phyloP scores from a whole-genome alignment of 139 green algal genomes.

The Chlorella sp. region DNA sequence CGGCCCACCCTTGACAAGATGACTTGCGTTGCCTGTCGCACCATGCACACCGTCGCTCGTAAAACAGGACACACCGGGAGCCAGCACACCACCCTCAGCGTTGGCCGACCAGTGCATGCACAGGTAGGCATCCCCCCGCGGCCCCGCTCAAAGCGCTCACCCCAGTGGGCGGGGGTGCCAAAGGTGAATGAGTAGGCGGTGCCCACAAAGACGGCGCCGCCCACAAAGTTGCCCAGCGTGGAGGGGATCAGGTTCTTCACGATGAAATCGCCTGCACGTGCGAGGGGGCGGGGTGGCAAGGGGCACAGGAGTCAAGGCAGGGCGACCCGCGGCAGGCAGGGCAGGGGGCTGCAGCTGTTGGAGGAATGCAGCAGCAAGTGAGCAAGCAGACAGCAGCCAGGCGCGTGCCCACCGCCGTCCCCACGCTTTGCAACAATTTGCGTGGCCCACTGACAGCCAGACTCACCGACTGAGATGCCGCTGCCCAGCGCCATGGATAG shows the following conservation, averaged over 20 bases:
- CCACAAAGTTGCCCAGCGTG: slow-evolving; percentile 13
- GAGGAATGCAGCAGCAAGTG: background rate
- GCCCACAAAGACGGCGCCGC: slow-evolving; percentile 16
- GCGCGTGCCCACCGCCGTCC: background rate
- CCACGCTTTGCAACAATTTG: background rate
- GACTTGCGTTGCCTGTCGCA: background rate
- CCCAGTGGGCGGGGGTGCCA: background rate
- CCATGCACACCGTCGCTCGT: background rate
- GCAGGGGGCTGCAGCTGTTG: background rate
- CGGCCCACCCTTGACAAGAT: no score
- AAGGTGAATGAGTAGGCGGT: slow-evolving; percentile 10
- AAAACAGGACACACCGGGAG: background rate
- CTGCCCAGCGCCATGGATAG: slow-evolving; percentile 20
- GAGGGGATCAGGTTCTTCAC: slow-evolving; percentile 21
- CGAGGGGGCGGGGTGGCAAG: background rate
- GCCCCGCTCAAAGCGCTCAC: no score
- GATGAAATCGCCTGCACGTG: slow-evolving; percentile 14
- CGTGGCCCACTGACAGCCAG: background rate
- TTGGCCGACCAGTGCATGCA: no score
- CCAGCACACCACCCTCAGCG: no score
- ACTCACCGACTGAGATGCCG: slow-evolving; percentile 26
- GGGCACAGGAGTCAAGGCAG: background rate
- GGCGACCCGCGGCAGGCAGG: background rate
- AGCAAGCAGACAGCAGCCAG: background rate
- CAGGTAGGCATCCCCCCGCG: no score